Evolutionary conservation across 2,329 filamentous ascomycete species (phyloP), one percentile per base, ranked within the genome.

Genomic region (Aspergillus awamori): DNA sequence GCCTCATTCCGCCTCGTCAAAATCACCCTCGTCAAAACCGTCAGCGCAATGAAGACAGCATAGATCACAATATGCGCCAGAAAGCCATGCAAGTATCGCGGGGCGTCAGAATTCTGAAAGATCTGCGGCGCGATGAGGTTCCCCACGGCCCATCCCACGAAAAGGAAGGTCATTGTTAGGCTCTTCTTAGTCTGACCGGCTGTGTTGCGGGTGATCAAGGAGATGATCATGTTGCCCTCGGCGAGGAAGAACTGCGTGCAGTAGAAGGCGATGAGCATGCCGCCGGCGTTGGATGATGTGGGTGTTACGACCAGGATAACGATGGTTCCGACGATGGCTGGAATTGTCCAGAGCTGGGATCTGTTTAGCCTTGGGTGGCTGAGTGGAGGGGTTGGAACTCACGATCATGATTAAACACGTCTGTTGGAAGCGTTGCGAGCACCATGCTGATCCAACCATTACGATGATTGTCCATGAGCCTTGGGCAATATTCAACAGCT

Each of bases 181-280:
- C 83, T 82, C 71, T 89, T 90, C 76, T 91, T 91, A 1, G 88
- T 90, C 69, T 89, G 87, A 0, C 88, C 88, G n/a, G 85, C 88
- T 2, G 89, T 76, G 68, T 90, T 90, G 15, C 87, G 82, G 0
- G 84, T 84, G 58, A 89, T 80, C 1, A 68, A 54, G 3, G 66
- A 65, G 30, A 68, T 63, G 4, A 66, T 61, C 41, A 68, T 53
- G 76, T 90, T 81, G n/a, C 85, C 86, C 69, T 90, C 81, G 7
- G 83, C 80, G n/a, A 89, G 77, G 81, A 91, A 91, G 17, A 86
- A 89, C 33, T 91, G 81, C 1, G 86, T 87, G 64, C 90, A 87
- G 77, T 90, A 91, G 79, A 91, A 91, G 67, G 82, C 84, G 68
- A 91, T 84, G 8, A 91, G 77, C 1, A 91, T 81, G 5, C 89